Base-by-base conservation (phyloP, 495 filamentous ascomycete genomes). In the Choiromyces venosus region DNA sequence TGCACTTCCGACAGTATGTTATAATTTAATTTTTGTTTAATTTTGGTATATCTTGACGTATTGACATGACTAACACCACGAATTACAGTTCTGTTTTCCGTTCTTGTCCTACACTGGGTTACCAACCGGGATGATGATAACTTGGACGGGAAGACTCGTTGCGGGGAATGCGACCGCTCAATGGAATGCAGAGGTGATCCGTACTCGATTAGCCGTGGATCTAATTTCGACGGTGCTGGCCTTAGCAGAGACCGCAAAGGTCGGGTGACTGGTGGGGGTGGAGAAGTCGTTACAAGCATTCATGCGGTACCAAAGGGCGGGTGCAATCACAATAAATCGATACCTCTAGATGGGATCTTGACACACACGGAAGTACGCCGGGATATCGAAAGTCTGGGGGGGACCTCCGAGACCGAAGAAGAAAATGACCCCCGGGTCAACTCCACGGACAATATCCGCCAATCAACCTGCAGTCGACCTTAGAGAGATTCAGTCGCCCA, bases 91-190 rank as follows among this genome's bases (percentile, higher is more conserved):
- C 42, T 81, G n/a, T 81, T 81, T 68, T 81, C 79, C 1, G 80
- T 81, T 12, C 68, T 81, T 40, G 79, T 81, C 21, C 67, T 81
- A 4, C 80, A 81, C 37, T 81, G 80, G 80, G 80, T 81, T 61
- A 81, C 80, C 19, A 76, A 81, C 61, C 76, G 77, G 66, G 80
- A 81, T 52, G 76, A 81, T 12, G 72, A 72, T 1, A 71, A 56
- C 19, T 33, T 36, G 14, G 37, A 65, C 5, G 66, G 68, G 8
- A 78, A 3, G 6, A 69, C 67, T 35, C 72, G 56, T 1, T 80
- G 79, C 44, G 64, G 52, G 18, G 69, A 65, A 39, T 80, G 79
- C n/a, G 64, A 72, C n/a, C 68, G 79, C 18, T 69, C 76, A 19
- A 25, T 68, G 37, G 65, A 73, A 29, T 65, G 66, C 38, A 66